Base-by-base conservation (phyloP, 371 early-diverging fungal genomes). In the Actinomortierella ambigua region DNA sequence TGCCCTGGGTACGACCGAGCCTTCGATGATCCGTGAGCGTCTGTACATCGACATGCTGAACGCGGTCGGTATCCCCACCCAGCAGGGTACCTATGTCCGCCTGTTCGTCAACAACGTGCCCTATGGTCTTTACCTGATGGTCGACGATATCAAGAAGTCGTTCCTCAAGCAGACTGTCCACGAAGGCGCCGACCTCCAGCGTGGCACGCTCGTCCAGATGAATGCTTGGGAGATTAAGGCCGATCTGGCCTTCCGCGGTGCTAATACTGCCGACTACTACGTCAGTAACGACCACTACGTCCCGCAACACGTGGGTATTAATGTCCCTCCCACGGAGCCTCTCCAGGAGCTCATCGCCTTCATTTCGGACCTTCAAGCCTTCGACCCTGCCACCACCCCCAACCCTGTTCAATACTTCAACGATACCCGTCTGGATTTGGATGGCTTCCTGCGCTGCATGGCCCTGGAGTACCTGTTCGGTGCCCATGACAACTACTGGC, bases 11-110 rank as follows among this genome's bases (percentile, higher is more conserved):
- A 77, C 79, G 15, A 77, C 79, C 15, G 85, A 84, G 60, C 78
- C 80, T 17, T 65, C 83, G 29, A 68, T 81, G 59, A 77, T 80
- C 27, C 77, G 85, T 62, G 85, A 85, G 59, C 82, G 83, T 57
- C 52, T 85, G n/a, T 71, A 77, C 43, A 66, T 82, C 46, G 85
- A 85, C 54, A 68, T 77, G 63, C 64, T 85, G 44, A 81, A 76
- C 50, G 81, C 85, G 50, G 61, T 82, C 26, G 85, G 85, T 57
- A 77, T 71, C 26, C 80, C 83, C 2, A 77, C 85, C 0, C 81
- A 81, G 22, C 78, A 77, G 26, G 77, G 81, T 49, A 76, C 77
- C 29, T 85, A 77, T 76, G 69, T 76, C 9, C 83, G 85, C 68
- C 68, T 85, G 3, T 82, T 69, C 53, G 67, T 85, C 66, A 85